Conservation (phyloP, 495 filamentous ascomycete genomes). For the Bacidia gigantensis region DNA sequence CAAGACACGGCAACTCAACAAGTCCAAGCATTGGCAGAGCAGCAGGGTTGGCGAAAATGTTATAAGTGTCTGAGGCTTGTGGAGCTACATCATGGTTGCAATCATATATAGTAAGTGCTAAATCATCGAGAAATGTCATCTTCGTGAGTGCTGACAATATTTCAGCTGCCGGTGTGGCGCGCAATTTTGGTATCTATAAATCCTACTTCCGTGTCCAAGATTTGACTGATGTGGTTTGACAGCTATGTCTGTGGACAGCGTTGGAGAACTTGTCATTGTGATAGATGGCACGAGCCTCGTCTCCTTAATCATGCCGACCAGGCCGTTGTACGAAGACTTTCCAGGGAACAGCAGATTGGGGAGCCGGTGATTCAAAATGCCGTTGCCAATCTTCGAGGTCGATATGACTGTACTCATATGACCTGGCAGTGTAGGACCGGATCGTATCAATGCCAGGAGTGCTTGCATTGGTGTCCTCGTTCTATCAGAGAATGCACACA, state of each 20-base stretch:
- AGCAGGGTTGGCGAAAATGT: slow-evolving; percentile 32
- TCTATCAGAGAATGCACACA: slow-evolving; percentile 24
- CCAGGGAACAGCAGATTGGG: not conserved
- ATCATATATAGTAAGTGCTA: slow-evolving; percentile 32
- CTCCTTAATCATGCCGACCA: slow-evolving; percentile 22
- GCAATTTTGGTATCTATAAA: slow-evolving; percentile 35
- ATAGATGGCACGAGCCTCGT: slow-evolving; percentile 26
- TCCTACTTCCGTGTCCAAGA: not conserved
- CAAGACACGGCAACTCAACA: slow-evolving; percentile 24
- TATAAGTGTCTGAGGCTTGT: slow-evolving; percentile 26
- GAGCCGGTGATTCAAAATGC: slow-evolving; percentile 6
- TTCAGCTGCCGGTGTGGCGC: slow-evolving; percentile 37
- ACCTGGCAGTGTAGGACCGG: slow-evolving; percentile 16
- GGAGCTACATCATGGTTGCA: slow-evolving; percentile 31
- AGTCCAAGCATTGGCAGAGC: slow-evolving; percentile 22
- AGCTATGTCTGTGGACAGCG: slow-evolving; percentile 35
- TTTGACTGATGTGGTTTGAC: not conserved
- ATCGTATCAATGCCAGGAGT: slow-evolving; percentile 21
- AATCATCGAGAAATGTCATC: too few relatives aligned
- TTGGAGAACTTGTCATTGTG: slow-evolving; percentile 40
- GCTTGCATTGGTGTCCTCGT: slow-evolving; percentile 12
- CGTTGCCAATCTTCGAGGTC: slow-evolving; percentile 13
- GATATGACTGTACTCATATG: slow-evolving; percentile 20
- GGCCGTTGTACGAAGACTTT: slow-evolving; percentile 22
- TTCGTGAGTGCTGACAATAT: too few relatives aligned